Conservation (phyloP, 371 early-diverging fungal genomes). For the Mucor sp. region DNA sequence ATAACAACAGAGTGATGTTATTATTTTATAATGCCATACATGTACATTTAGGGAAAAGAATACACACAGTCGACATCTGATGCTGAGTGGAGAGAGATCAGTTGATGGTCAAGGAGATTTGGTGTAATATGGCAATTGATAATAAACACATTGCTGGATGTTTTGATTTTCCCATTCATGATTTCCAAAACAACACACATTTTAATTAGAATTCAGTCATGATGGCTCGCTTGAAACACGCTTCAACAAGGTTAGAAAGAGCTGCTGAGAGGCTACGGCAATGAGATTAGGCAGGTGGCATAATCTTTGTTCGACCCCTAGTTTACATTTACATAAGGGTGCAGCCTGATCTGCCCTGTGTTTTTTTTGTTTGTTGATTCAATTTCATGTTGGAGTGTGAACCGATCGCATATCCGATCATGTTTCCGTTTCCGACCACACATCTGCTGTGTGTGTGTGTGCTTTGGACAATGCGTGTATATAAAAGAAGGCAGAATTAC, state of each 20-base stretch:
- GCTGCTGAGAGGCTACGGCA: background rate
- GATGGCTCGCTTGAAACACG: background rate
- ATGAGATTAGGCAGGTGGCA: background rate
- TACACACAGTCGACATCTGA: background rate
- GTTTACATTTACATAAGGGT: background rate
- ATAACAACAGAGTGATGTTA: background rate
- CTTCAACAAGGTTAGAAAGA: background rate
- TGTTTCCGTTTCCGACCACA: constrained; percentile 5
- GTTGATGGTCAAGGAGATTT: background rate
- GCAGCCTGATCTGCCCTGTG: background rate
- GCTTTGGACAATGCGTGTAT: background rate
- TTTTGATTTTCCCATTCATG: background rate
- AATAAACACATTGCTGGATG: background rate
- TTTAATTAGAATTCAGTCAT: background rate
- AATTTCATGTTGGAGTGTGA: background rate
- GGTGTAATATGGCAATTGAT: background rate
- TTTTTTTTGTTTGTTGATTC: background rate
- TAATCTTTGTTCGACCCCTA: background rate
- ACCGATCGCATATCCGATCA: constrained; percentile 18
- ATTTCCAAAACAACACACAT: background rate
- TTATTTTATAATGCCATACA: background rate
- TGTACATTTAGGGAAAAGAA: background rate
- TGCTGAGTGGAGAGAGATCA: background rate
- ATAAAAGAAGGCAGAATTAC: background rate
- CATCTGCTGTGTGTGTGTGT: no score